These are phyloP conservation scores for Colletotrichum viniferum DNA, from an alignment of 2,329 filamentous ascomycete species.

Conservation along the genomic window DNA sequence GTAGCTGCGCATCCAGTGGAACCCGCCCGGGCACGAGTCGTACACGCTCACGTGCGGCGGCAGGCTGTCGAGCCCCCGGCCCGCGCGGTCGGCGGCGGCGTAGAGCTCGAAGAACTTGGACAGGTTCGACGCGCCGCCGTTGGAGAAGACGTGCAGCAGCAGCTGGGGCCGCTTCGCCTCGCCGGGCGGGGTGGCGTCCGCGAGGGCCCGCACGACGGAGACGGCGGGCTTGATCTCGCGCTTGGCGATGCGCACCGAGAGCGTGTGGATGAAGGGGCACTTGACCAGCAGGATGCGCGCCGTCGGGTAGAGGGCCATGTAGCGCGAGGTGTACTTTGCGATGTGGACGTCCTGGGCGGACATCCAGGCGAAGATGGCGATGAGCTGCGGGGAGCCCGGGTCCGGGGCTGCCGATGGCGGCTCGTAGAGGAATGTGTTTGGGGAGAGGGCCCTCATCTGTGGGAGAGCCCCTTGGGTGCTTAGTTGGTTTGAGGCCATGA, in stretches of 20 bases:
- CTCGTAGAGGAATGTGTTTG: conserved; percentile 39
- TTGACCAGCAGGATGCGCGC: conserved; percentile 52
- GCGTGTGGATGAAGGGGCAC: conserved; percentile 40
- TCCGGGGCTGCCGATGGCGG: conserved; percentile 23
- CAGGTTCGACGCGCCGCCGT: conserved; percentile 52
- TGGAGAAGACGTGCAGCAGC: conserved; percentile 56
- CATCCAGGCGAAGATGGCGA: conserved; percentile 57
- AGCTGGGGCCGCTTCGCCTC: conserved; percentile 29
- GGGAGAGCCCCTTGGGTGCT: conserved; percentile 28
- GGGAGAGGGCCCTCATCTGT: conserved; percentile 42
- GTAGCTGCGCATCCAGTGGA: conserved; percentile 41
- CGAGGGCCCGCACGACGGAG: conserved; percentile 38
- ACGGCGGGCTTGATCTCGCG: conserved; percentile 43
- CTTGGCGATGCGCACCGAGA: conserved; percentile 34
- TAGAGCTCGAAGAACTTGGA: conserved; percentile 41
- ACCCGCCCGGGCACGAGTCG: conserved; percentile 55
- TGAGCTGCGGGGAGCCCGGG: conserved; percentile 43
- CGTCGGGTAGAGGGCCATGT: conserved; percentile 48
- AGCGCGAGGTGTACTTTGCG: conserved; percentile 52
- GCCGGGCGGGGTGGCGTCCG: conserved; percentile 25
- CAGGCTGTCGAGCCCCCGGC: conserved; percentile 26
- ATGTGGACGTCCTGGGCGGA: conserved; percentile 54
- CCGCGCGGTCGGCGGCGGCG: conserved; percentile 25
- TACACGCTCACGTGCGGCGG: conserved; percentile 49
- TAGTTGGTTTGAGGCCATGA: conserved; percentile 31